Conservation (phyloP, 495 filamentous ascomycete genomes). For the Staphylotrichum longicolle region DNA sequence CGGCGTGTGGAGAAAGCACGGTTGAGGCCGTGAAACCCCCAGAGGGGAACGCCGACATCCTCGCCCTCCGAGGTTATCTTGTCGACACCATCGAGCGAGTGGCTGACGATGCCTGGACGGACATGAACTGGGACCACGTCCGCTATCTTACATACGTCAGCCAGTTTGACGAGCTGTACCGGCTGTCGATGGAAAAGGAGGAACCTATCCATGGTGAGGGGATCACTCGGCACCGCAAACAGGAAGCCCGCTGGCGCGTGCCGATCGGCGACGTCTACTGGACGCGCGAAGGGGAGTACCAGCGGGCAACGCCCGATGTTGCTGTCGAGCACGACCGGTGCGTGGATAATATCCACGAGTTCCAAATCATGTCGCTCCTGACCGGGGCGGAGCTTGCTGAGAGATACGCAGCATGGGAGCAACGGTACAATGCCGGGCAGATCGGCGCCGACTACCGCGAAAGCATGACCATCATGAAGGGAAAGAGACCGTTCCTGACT, state of each 20-base stretch:
- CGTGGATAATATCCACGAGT: neutral
- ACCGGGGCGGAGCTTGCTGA: neutral
- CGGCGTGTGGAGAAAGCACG: neutral
- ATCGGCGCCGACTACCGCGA: neutral
- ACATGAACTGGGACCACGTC: neutral
- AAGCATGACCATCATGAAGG: neutral
- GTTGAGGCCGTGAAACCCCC: neutral
- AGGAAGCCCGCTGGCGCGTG: neutral
- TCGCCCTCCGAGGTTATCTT: neutral
- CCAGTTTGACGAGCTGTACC: neutral
- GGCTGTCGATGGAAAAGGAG: neutral
- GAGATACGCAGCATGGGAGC: neutral
- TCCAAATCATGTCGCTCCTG: neutral
- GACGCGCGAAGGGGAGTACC: neutral
- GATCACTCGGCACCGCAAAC: neutral
- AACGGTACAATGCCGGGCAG: neutral
- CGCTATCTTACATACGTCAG: neutral
- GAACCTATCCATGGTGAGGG: neutral
- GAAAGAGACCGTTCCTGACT: neutral
- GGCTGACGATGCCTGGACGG: neutral
- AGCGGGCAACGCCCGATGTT: neutral
- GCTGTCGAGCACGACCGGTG: neutral
- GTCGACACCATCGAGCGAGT: neutral
- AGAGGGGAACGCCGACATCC: neutral
- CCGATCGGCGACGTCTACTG: neutral